Evolutionary conservation across 176 grass and related monocot genomes (phyloP), one percentile per base, ranked within the genome.

Genomic region (Melocanna baccifera): DNA sequence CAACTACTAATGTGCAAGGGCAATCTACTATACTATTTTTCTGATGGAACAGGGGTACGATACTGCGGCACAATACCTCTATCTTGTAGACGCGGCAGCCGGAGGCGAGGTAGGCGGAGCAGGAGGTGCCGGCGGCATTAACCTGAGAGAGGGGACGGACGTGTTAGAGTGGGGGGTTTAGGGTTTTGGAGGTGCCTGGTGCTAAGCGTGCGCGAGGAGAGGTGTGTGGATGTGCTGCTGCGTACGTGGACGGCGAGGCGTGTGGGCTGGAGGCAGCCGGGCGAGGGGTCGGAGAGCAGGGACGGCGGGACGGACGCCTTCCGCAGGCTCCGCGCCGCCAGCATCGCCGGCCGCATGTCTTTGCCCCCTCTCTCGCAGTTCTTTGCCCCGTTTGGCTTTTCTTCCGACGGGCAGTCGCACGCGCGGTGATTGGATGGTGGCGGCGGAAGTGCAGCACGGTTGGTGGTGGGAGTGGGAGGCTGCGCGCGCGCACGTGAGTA

Each of bases 81-180:
- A 98, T 83, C 83, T 89, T 94, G 86, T 98, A 98, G 61, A 96
- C 88, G 62, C 77, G 77, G 81, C 87, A 92, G 19, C 91, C 93
- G 22, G 93, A 98, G 71, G 93, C 93, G 76, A 98, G 55, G 85
- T 96, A 96, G 12, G 84, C 87, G 19, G 86, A 94, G 87, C 91
- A 98, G 75, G 89, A 88, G 25, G 78, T 87, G 16, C 69, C 88
- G 22, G 52, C 83, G 18, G 74, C 86, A 55, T 92, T 87, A n/a
- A 92, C 80, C 96, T 98, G 53, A 41, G 61, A 41, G 61, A 83
- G 12, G 18, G 52, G 18, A 16, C 7, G 20, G 61, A 36, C 69
- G 63, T 7, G 28, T 48, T 53, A 77, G 55, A 68, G 26, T 43
- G 36, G 23, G 28, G 48, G 71, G 80, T 88, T 87, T 78, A 86